Evolutionary conservation across 2,329 filamentous ascomycete species (phyloP).

Genomic region (Talaromyces sp.): DNA sequence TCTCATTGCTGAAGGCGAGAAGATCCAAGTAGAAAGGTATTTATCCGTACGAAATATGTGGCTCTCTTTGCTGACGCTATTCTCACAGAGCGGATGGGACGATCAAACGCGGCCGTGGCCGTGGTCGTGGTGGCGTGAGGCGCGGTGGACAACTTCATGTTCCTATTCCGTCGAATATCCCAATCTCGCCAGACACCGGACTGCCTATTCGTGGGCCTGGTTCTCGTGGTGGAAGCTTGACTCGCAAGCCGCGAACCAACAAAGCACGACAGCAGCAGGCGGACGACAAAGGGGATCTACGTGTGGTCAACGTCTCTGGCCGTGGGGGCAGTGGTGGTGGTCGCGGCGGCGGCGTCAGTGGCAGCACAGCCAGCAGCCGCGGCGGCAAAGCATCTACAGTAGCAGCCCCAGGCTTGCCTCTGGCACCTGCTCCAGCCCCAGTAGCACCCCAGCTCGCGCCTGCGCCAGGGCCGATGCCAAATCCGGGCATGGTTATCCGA

Average conservation of each 20-base stretch:
- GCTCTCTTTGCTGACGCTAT: slow-evolving; percentile 22
- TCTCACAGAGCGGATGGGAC: slow-evolving; percentile 63
- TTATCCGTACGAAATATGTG: slow-evolving; percentile 19
- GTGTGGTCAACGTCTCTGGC: slow-evolving; percentile 16
- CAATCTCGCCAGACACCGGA: slow-evolving; percentile 84
- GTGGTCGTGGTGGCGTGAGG: slow-evolving; percentile 42
- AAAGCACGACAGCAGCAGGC: slow-evolving; percentile 77
- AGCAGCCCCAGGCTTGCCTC: slow-evolving; percentile 13
- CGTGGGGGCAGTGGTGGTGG: slow-evolving; percentile 15
- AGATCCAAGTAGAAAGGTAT: slow-evolving; percentile 59
- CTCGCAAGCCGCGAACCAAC: slow-evolving; percentile 76
- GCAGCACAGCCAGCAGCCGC: background rate
- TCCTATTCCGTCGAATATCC: slow-evolving; percentile 69
- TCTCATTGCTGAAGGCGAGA: slow-evolving; percentile 79
- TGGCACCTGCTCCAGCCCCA: background rate
- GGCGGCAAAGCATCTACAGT: background rate
- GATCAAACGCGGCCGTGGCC: slow-evolving; percentile 56
- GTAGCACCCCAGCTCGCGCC: background rate
- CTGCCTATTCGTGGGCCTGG: slow-evolving; percentile 63
- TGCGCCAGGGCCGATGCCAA: slow-evolving; percentile 5
- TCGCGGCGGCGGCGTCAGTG: slow-evolving; percentile 9
- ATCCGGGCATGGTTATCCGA: background rate
- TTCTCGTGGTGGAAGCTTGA: slow-evolving; percentile 67
- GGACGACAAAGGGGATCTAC: slow-evolving; percentile 71
- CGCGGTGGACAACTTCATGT: slow-evolving; percentile 64